Evolutionary conservation across 2,329 filamentous ascomycete genomes (phyloP).

Genomic region (Fusarium papillatum): DNA sequence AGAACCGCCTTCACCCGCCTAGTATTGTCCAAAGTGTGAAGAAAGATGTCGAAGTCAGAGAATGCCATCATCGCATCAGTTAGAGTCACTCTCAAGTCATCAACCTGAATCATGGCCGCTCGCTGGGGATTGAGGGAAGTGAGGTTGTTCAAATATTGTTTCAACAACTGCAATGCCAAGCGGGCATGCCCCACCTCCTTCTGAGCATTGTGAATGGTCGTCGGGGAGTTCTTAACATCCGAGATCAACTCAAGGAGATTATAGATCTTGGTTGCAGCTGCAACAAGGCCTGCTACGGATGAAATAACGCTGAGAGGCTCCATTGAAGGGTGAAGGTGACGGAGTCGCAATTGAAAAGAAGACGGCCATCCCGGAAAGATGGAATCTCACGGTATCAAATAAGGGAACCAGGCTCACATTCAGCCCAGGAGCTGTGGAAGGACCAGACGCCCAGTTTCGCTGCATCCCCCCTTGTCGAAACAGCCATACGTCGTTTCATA

Average conservation of each 20-base stretch:
- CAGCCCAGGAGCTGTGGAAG: background rate
- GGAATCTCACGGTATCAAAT: background rate
- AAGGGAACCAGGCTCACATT: background rate
- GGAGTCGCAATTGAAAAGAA: background rate
- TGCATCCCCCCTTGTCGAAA: background rate
- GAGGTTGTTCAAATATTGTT: background rate
- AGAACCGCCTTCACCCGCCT: background rate
- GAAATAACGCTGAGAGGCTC: background rate
- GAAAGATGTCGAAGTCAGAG: background rate
- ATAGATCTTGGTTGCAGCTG: background rate
- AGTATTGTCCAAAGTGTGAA: background rate
- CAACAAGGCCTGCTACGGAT: background rate
- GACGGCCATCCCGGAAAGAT: background rate
- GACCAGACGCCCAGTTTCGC: background rate
- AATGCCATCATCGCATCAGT: slow-evolving; percentile 5
- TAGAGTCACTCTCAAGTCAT: background rate
- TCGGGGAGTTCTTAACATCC: background rate
- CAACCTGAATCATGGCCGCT: background rate
- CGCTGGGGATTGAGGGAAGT: background rate
- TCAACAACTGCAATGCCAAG: background rate
- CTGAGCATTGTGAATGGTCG: background rate
- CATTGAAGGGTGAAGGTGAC: background rate
- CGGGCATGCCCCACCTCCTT: background rate
- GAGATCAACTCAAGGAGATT: background rate
- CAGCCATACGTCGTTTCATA: background rate